phyloP scores from a whole-genome alignment of 1,284 basidiomycete species.

The Sanghuangporus sanghuang region DNA sequence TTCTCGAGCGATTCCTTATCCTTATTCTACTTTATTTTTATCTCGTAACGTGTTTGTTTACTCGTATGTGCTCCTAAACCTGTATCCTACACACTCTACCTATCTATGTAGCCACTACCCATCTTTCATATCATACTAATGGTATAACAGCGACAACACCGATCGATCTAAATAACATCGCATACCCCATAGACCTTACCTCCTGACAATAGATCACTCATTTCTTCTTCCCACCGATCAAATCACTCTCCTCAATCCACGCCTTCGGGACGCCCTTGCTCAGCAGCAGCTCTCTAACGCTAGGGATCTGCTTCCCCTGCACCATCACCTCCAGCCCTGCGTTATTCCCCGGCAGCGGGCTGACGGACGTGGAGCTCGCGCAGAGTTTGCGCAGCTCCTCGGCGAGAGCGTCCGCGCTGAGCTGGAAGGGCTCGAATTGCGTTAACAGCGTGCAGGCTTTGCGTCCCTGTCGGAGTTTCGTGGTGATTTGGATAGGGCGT shows the following conservation, averaged over 20 bases:
- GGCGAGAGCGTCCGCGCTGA: conserved; percentile 67
- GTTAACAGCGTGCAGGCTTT: conserved; percentile 75
- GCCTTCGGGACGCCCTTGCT: conserved; percentile 71
- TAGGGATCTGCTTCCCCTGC: conserved; percentile 74
- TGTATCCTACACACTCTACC: neutral
- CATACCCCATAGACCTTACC: too few species aligned
- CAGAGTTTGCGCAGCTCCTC: conserved; percentile 75
- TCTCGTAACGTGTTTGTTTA: neutral
- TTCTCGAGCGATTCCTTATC: neutral
- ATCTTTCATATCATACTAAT: too few species aligned
- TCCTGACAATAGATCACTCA: too few species aligned
- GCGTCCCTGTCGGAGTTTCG: conserved; percentile 71
- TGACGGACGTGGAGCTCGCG: conserved; percentile 71
- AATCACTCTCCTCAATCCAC: conserved; percentile 62
- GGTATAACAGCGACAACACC: too few species aligned
- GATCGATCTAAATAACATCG: too few species aligned
- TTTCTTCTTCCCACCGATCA: conserved; percentile 37
- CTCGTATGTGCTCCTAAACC: neutral
- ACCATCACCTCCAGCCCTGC: conserved; percentile 64
- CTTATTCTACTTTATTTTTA: neutral
- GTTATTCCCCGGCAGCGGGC: conserved; percentile 41
- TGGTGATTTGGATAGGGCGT: conserved; percentile 60
- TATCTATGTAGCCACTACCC: too few species aligned
- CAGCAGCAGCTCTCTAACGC: conserved; percentile 60
- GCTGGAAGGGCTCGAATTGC: conserved; percentile 71